Conservation (phyloP, 2,329 filamentous ascomycete species). For the Hypomyces perniciosus region DNA sequence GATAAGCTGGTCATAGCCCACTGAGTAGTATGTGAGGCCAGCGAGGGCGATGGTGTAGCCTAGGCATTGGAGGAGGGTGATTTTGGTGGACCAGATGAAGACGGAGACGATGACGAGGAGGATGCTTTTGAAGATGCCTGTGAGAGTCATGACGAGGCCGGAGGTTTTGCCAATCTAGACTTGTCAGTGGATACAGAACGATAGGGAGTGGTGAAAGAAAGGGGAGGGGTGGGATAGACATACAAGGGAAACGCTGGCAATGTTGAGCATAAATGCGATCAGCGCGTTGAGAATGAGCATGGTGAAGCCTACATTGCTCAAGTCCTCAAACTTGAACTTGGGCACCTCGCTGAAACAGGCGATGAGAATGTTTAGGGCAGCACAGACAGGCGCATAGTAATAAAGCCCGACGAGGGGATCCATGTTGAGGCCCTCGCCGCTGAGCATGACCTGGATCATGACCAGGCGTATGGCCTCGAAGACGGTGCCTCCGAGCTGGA, state of each 20-base stretch:
- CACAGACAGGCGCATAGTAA: slow-evolving; percentile 83
- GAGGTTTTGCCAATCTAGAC: slow-evolving; percentile 79
- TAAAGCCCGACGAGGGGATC: slow-evolving; percentile 82
- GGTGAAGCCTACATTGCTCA: slow-evolving; percentile 58
- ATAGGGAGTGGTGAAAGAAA: background rate
- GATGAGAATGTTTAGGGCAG: slow-evolving; percentile 69
- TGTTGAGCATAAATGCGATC: slow-evolving; percentile 73
- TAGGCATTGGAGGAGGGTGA: slow-evolving; percentile 64
- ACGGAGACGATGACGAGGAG: slow-evolving; percentile 72
- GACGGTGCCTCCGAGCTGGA: slow-evolving; percentile 67
- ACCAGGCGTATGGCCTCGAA: slow-evolving; percentile 78
- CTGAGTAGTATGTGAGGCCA: slow-evolving; percentile 46
- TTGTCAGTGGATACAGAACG: slow-evolving; percentile 9
- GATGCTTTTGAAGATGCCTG: slow-evolving; percentile 83
- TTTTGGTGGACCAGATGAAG: slow-evolving; percentile 69
- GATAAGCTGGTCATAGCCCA: slow-evolving; percentile 31
- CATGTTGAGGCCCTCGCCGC: slow-evolving; percentile 74
- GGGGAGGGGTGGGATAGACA: slow-evolving; percentile 26
- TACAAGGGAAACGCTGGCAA: slow-evolving; percentile 82
- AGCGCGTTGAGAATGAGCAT: slow-evolving; percentile 68
- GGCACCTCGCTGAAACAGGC: slow-evolving; percentile 64
- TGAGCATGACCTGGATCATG: slow-evolving; percentile 80
- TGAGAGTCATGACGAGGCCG: slow-evolving; percentile 77
- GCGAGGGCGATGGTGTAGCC: slow-evolving; percentile 67
- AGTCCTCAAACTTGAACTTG: slow-evolving; percentile 58